These are phyloP conservation scores for Sphaerulina musiva DNA, from an alignment of 2,329 filamentous ascomycete genomes.

Conservation along the genomic window DNA sequence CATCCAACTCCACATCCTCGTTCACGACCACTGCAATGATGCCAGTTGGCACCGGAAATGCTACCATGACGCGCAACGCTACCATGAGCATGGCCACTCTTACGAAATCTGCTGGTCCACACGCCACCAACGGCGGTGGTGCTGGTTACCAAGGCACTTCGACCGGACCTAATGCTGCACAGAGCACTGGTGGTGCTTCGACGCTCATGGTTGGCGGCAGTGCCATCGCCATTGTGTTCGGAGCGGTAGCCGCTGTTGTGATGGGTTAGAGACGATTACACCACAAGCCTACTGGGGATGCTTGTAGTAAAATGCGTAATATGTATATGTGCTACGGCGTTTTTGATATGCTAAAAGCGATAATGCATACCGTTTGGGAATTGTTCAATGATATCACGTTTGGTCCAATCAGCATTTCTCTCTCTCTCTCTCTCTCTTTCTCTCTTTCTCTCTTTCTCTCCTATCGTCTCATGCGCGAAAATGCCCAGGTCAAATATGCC, in stretches of 20 bases:
- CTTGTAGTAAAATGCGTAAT: no score
- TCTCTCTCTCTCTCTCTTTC: no score
- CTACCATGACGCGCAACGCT: conserved; percentile 25
- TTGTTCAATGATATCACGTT: no score
- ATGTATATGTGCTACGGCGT: no score
- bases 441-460: no score
- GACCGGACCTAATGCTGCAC: conserved; percentile 8
- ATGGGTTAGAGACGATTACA: conserved; percentile 9
- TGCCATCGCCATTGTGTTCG: conserved; percentile 38
- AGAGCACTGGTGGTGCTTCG: conserved; percentile 17
- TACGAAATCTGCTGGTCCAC: conserved; percentile 12
- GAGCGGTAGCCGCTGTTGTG: conserved; percentile 39
- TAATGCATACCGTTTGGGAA: no score
- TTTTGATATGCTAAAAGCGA: no score
- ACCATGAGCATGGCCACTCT: conserved; percentile 25
- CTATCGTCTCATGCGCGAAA: no score
- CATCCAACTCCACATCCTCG: conserved; percentile 6
- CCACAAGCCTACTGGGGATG: no score
- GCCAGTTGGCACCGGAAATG: conserved; percentile 21
- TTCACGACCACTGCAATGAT: conserved; percentile 17
- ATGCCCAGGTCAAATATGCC: no score
- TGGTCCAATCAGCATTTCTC: no score
- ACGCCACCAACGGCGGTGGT: conserved; percentile 5
- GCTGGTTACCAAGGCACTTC: conserved; percentile 17
- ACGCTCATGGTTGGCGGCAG: conserved; percentile 25